Evolutionary conservation across 108 stramenopile genomes (phyloP).

Genomic region (Cylindrotheca closterium): DNA sequence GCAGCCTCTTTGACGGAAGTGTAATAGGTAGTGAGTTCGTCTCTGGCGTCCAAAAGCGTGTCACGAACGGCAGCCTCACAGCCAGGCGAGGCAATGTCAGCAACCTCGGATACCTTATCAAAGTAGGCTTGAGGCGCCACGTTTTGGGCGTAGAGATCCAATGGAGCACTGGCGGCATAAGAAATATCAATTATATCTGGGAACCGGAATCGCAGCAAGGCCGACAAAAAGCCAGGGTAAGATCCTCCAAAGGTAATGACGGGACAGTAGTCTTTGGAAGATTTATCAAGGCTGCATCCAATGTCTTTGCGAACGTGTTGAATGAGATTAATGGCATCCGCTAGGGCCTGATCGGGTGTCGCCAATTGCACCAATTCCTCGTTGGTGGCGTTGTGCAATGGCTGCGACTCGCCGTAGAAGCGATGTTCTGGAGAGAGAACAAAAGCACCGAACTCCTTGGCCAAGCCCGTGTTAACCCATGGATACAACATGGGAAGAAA

Average conservation of each 20-base stretch:
- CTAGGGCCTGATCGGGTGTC: conserved; percentile 68
- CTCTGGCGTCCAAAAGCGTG: conserved; percentile 33
- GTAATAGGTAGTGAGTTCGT: conserved; percentile 12
- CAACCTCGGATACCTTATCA: conserved; percentile 58
- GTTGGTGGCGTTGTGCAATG: conserved; percentile 26
- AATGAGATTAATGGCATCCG: conserved; percentile 45
- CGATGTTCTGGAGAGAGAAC: conserved; percentile 82
- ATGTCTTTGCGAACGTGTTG: conserved; percentile 30
- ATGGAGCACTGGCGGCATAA: conserved; percentile 69
- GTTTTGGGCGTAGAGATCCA: conserved; percentile 62
- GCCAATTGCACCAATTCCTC: conserved; percentile 33
- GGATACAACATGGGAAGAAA: conserved; percentile 58
- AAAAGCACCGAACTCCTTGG: conserved; percentile 62
- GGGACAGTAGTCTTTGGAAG: conserved; percentile 62
- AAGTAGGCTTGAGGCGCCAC: conserved; percentile 61
- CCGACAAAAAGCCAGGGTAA: conserved; percentile 77
- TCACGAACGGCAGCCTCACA: conserved; percentile 51
- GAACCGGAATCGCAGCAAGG: conserved; percentile 64
- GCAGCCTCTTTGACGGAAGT: conserved; percentile 18
- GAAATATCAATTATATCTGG: conserved; percentile 67
- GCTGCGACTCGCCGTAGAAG: conserved; percentile 77
- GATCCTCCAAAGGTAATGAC: conserved; percentile 76
- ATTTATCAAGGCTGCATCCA: conserved; percentile 42
- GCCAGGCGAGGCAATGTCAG: conserved; percentile 53
- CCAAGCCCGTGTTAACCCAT: conserved; percentile 58